Evolutionary conservation across 169 alveolate species (phyloP).

Genomic region (Cryptosporidium xiaoi): DNA sequence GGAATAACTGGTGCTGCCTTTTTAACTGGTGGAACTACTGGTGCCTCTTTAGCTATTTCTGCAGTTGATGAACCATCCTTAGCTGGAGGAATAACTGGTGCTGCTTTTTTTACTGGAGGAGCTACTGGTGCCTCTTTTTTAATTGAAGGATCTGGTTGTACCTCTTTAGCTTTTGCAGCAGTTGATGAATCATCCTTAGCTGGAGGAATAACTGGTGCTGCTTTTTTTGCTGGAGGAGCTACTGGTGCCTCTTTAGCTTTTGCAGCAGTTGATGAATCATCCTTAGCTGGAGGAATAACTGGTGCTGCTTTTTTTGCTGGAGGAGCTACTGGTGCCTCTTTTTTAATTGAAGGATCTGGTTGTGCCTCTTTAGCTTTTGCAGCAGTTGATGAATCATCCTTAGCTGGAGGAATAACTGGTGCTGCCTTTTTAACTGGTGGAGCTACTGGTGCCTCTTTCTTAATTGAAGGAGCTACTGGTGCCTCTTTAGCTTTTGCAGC

Average conservation of each 20-base stretch:
- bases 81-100: conserved; percentile 15
- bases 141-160: not conserved
- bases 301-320: conserved; percentile 4
- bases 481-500: not conserved
- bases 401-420: not conserved
- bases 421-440: not conserved
- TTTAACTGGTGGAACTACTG: conserved; percentile 24
- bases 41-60: conserved; percentile 4
- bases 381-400: not conserved
- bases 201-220: not conserved
- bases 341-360: conserved; percentile 2
- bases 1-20: too few species aligned
- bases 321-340: conserved; percentile 9
- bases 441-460: not conserved
- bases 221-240: too few species aligned
- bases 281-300: not conserved
- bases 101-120: too few species aligned
- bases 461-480: not conserved
- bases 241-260: conserved; percentile 8
- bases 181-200: conserved; percentile 3
- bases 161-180: conserved; percentile 1
- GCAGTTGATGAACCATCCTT: not conserved
- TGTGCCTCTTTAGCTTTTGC: not conserved
- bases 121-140: too few species aligned
- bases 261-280: conserved; percentile 14